Evolutionary conservation across 1,284 basidiomycete species (phyloP).

Genomic region (Omphalotus olearius): DNA sequence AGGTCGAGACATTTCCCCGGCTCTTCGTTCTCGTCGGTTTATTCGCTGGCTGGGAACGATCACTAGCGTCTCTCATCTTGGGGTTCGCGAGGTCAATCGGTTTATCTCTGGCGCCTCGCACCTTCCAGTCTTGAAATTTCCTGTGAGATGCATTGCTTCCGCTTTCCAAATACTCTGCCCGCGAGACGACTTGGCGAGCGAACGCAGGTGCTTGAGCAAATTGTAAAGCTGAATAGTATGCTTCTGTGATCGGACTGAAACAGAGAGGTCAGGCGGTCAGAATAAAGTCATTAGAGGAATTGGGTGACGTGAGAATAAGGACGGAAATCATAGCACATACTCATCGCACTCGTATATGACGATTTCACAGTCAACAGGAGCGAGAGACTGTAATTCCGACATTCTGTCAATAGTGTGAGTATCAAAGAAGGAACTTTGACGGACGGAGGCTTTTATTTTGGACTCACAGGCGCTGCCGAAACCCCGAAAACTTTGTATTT

Average conservation of each 20-base stretch:
- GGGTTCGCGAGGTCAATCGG: not conserved
- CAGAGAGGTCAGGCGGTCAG: constrained; percentile 5
- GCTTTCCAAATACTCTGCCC: constrained; percentile 78
- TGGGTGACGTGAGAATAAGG: constrained; percentile 5
- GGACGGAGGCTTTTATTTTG: not conserved
- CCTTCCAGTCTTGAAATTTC: constrained; percentile 54
- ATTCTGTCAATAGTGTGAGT: constrained; percentile 31
- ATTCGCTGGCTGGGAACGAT: not conserved
- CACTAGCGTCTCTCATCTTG: not conserved
- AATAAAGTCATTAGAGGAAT: not conserved
- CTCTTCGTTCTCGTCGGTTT: constrained; percentile 1
- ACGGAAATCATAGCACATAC: constrained; percentile 41
- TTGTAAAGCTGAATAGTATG: constrained; percentile 63
- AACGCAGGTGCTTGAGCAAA: constrained; percentile 57
- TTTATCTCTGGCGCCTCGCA: constrained; percentile 2
- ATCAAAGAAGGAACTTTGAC: not conserved
- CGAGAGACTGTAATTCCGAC: constrained; percentile 72
- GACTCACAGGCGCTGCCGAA: constrained; percentile 71
- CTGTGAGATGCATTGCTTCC: constrained; percentile 71
- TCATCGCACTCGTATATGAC: constrained; percentile 66
- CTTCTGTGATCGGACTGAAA: constrained; percentile 67
- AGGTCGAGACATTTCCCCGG: not conserved
- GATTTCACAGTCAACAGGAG: constrained; percentile 74
- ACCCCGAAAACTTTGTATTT: constrained; percentile 69
- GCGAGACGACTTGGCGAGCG: constrained; percentile 54